Evolutionary conservation across 1,139 yeast species (phyloP).

Genomic region (Candida anutae): DNA sequence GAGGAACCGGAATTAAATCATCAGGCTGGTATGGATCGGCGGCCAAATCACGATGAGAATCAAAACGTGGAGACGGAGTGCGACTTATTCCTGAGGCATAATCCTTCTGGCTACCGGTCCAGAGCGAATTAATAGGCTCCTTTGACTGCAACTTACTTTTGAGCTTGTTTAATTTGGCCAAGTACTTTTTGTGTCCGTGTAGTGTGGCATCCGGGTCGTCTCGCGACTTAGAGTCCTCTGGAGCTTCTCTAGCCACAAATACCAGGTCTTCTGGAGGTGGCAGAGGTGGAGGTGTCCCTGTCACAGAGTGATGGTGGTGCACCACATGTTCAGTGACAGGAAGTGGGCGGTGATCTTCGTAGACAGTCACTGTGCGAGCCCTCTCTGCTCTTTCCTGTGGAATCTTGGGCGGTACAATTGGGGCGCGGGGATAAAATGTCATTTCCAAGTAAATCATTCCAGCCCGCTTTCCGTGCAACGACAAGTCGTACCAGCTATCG

Average conservation of each 20-base stretch:
- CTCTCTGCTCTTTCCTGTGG: constrained; percentile 1
- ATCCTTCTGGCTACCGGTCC: constrained; percentile 6
- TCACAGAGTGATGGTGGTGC: background rate
- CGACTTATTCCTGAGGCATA: background rate
- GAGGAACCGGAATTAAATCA: constrained; percentile 2
- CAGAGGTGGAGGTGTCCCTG: background rate
- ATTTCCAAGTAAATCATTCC: constrained; percentile 86
- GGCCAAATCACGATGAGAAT: constrained; percentile 6
- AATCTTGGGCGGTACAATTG: constrained; percentile 38
- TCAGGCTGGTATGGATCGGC: constrained; percentile 13
- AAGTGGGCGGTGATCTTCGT: background rate
- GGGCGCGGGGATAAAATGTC: constrained; percentile 76
- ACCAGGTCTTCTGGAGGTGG: background rate
- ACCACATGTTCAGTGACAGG: no score
- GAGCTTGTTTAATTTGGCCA: constrained; percentile 22
- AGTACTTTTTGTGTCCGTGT: constrained; percentile 16
- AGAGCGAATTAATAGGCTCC: constrained; percentile 26
- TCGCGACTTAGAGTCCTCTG: constrained; percentile 4
- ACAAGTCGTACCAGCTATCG: constrained; percentile 78
- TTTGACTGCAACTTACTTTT: constrained; percentile 26
- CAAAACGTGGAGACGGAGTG: background rate
- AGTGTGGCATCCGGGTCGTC: constrained; percentile 5
- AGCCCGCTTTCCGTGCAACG: constrained; percentile 66
- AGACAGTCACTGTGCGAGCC: background rate
- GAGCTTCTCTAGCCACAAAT: background rate